phyloP scores from a whole-genome alignment of 2,329 filamentous ascomycete species.

The Trichoderma asperellum region DNA sequence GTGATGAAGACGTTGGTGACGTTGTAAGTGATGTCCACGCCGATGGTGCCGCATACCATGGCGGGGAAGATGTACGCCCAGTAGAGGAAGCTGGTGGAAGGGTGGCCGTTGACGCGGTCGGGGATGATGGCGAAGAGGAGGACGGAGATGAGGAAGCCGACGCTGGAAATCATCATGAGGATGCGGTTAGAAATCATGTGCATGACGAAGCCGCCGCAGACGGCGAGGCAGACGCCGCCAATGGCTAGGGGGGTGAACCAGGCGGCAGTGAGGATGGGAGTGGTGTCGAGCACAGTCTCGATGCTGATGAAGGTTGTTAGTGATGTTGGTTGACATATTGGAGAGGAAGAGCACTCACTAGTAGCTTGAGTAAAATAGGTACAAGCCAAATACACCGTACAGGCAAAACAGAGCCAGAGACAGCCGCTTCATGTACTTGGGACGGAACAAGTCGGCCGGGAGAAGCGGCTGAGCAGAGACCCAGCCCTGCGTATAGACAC shows the following conservation, averaged over 20 bases:
- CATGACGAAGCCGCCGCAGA: constrained; percentile 66
- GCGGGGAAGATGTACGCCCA: constrained; percentile 76
- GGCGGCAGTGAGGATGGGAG: constrained; percentile 65
- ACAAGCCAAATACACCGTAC: constrained; percentile 71
- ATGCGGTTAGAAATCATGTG: constrained; percentile 67
- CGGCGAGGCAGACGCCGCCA: constrained; percentile 68
- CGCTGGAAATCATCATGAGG: constrained; percentile 63
- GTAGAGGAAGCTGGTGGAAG: constrained; percentile 49
- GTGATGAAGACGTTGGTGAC: constrained; percentile 79
- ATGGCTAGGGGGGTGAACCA: constrained; percentile 71
- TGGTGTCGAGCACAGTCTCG: constrained; percentile 60
- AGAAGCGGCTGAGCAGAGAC: constrained; percentile 69
- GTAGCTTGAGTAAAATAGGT: constrained; percentile 69
- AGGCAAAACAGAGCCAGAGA: constrained; percentile 64
- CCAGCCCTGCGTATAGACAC: constrained; percentile 74
- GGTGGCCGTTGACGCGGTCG: constrained; percentile 48
- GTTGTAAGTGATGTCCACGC: constrained; percentile 76
- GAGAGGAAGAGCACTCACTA: constrained; percentile 53
- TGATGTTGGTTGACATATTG: not conserved
- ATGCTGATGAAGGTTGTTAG: constrained; percentile 49
- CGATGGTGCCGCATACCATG: constrained; percentile 70
- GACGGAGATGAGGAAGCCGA: constrained; percentile 61
- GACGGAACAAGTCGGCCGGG: constrained; percentile 69
- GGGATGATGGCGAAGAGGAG: constrained; percentile 69
- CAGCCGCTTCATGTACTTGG: constrained; percentile 70